phyloP scores from a whole-genome alignment of 2,329 filamentous ascomycete genomes.

The Waltergamsia citrina region DNA sequence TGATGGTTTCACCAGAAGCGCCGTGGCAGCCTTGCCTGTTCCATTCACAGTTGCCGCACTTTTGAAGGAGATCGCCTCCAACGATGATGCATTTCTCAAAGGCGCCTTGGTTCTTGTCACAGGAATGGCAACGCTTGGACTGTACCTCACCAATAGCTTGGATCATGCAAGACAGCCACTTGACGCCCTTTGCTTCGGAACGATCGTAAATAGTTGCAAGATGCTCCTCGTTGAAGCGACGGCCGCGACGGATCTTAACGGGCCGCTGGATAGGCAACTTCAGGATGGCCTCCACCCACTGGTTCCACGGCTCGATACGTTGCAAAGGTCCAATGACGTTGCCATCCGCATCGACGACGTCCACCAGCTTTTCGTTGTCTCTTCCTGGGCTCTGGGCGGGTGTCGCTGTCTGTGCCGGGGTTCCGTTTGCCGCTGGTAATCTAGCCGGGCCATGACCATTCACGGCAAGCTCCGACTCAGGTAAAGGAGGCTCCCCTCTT shows the following conservation, averaged over 20 bases:
- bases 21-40: conserved; percentile 27
- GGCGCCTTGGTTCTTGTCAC: conserved; percentile 29
- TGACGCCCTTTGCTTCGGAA: conserved; percentile 29
- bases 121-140: conserved; percentile 27
- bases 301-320: conserved; percentile 26
- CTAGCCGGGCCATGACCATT: not conserved
- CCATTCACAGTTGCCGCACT: conserved; percentile 44
- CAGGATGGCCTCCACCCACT: conserved; percentile 27
- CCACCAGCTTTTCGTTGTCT: conserved; percentile 13
- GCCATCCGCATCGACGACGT: conserved; percentile 27
- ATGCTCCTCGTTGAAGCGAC: conserved; percentile 28
- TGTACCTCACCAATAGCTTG: conserved; percentile 37
- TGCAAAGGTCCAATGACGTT: conserved; percentile 25
- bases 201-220: conserved; percentile 30
- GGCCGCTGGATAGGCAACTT: conserved; percentile 25
- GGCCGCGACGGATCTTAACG: conserved; percentile 29
- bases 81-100: conserved; percentile 36
- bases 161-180: conserved; percentile 39
- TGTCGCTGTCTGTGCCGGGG: conserved; percentile 1
- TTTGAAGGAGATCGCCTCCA: conserved; percentile 28
- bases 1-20: conserved; percentile 10
- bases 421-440: not conserved
- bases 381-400: too few relatives aligned
- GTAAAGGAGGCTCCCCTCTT: conserved; percentile 13
- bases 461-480: conserved; percentile 8